Percentiles rank a stretch among this genome's conserved stretches.
Evolutionary conservation across 2,329 filamentous ascomycete species (phyloP).

Genomic region (Aspergillus pseudoviridinutans): DNA sequence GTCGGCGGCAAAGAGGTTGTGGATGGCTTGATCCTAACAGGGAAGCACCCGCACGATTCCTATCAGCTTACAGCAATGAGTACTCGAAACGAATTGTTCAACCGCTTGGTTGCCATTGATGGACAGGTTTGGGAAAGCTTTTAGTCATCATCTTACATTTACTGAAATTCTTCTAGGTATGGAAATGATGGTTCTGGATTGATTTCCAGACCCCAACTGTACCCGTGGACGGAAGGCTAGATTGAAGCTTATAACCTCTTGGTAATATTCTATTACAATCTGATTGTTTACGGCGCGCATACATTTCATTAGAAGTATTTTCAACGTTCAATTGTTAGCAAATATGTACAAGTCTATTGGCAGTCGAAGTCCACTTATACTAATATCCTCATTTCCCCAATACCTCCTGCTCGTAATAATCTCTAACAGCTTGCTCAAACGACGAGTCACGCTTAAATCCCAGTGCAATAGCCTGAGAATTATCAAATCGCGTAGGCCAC

Average conservation of each 20-base stretch:
- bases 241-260: neutral
- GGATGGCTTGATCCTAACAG: constrained; percentile 67
- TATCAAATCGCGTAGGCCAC: constrained; percentile 56
- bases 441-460: constrained; percentile 51
- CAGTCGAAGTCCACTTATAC: neutral
- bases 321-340: neutral
- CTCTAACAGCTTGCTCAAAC: constrained; percentile 53
- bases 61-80: constrained; percentile 66
- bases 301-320: neutral
- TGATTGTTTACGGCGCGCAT: too few relatives aligned
- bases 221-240: neutral
- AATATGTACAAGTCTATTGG: neutral
- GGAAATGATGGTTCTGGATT: constrained; percentile 12
- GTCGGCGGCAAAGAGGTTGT: constrained; percentile 65
- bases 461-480: constrained; percentile 47
- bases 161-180: constrained; percentile 23
- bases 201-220: neutral
- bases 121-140: constrained; percentile 78
- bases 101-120: constrained; percentile 71
- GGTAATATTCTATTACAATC: too few relatives aligned
- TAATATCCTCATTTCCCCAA: constrained; percentile 8
- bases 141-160: constrained; percentile 37
- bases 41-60: constrained; percentile 48
- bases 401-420: constrained; percentile 51
- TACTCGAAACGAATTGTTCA: constrained; percentile 73